A percentile compares a stretch with the other conserved stretches of the same genome.
phyloP scores from a whole-genome alignment of 1,284 basidiomycete species.

The Inonotus hispidus region DNA sequence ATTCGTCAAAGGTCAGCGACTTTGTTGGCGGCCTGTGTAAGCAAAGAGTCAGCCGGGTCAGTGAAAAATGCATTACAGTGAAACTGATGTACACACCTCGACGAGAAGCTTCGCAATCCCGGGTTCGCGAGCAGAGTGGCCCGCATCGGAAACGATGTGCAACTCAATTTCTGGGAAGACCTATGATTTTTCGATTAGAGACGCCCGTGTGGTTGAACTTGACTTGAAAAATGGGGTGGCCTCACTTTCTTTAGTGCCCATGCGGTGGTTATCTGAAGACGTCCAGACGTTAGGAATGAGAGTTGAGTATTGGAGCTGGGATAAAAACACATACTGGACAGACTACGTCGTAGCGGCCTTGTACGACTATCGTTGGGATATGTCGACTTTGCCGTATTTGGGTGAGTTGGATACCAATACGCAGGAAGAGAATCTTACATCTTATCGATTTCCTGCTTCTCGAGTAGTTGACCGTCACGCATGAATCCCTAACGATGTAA shows the following conservation, averaged over 20 bases:
- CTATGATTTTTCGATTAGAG: constrained; percentile 25
- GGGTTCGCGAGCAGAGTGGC: constrained; percentile 81
- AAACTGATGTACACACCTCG: constrained; percentile 43
- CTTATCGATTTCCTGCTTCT: constrained; percentile 82
- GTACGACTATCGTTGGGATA: constrained; percentile 80
- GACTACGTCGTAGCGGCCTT: constrained; percentile 82
- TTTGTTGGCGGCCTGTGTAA: constrained; percentile 38
- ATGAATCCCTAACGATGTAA: constrained; percentile 74
- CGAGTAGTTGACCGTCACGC: constrained; percentile 84
- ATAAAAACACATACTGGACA: constrained; percentile 50
- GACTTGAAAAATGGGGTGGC: constrained; percentile 9
- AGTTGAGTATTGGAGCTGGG: neutral
- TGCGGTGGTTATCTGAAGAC: constrained; percentile 65
- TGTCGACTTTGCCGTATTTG: constrained; percentile 60
- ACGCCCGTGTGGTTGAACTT: neutral
- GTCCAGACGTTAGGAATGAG: neutral
- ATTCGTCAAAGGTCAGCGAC: constrained; percentile 34
- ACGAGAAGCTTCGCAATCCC: constrained; percentile 72
- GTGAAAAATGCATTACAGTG: neutral
- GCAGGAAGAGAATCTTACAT: constrained; percentile 48
- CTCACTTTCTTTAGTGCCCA: constrained; percentile 66
- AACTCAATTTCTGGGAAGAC: constrained; percentile 79
- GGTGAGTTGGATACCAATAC: neutral
- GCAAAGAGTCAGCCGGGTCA: neutral
- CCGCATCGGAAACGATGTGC: constrained; percentile 84